These are phyloP conservation scores for Aspergillus amoenus DNA, from an alignment of 2,329 filamentous ascomycete species.

Conservation along the genomic window DNA sequence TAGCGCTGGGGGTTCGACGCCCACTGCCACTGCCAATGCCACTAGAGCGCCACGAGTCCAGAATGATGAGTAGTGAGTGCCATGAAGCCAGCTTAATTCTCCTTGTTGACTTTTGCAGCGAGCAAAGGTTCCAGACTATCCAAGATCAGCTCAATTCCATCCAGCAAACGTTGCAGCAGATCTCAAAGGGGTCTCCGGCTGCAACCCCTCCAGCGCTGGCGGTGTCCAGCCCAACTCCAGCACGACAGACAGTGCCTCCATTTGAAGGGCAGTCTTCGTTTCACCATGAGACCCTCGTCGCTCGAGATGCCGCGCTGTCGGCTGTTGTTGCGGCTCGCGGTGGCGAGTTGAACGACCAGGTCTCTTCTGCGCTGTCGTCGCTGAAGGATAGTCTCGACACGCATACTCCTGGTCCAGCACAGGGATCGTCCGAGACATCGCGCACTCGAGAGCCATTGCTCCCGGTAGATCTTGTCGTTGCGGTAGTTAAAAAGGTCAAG, in stretches of 20 bases:
- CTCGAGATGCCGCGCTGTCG: constrained; percentile 23
- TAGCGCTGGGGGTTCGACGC: constrained; percentile 9
- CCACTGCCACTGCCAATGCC: background rate
- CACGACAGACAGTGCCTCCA: constrained; percentile 19
- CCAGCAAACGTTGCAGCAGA: constrained; percentile 18
- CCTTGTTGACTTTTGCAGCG: constrained; percentile 8
- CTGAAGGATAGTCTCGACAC: constrained; percentile 20
- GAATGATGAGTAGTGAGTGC: constrained; percentile 19
- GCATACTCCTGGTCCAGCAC: background rate
- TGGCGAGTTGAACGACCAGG: constrained; percentile 16
- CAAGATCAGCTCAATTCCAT: constrained; percentile 21
- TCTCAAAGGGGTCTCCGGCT: constrained; percentile 7
- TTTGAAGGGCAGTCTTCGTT: constrained; percentile 28
- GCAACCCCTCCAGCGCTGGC: background rate
- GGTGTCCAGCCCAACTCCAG: constrained; percentile 10
- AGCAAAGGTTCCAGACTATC: constrained; percentile 17
- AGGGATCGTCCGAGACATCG: background rate
- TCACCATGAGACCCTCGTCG: constrained; percentile 24
- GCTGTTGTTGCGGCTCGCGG: constrained; percentile 15
- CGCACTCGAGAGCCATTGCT: constrained; percentile 12
- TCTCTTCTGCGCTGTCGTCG: constrained; percentile 21
- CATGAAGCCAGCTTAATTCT: no score
- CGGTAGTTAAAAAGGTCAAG: constrained; percentile 23
- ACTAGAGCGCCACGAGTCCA: constrained; percentile 5
- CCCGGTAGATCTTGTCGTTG: constrained; percentile 21